These are phyloP conservation scores for Nakazawaea pomicola DNA, from an alignment of 805 yeast species.

Conservation along the genomic window DNA sequence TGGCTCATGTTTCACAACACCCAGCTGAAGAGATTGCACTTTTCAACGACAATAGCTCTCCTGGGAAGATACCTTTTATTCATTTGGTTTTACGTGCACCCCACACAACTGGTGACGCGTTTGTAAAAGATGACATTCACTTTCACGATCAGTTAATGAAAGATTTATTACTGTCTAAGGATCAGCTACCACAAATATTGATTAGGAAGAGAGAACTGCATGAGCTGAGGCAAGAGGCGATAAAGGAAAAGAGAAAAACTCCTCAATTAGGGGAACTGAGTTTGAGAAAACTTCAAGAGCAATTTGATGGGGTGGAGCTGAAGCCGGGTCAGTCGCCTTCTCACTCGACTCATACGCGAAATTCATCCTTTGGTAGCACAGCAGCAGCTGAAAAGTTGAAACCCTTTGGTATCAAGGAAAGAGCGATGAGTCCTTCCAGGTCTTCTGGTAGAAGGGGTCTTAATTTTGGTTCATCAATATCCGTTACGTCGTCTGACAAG, in stretches of 20 bases:
- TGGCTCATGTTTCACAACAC: background rate
- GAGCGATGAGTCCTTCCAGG: background rate
- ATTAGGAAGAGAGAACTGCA: background rate
- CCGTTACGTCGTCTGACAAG: background rate
- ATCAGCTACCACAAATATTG: background rate
- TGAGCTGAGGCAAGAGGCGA: background rate
- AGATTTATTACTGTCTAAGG: background rate
- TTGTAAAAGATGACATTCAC: background rate
- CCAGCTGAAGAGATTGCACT: background rate
- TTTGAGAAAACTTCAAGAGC: background rate
- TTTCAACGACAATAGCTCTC: background rate
- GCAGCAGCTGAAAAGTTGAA: background rate
- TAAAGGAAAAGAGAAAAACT: background rate
- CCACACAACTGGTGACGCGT: background rate
- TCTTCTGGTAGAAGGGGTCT: background rate
- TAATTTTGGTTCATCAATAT: background rate
- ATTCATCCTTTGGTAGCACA: background rate
- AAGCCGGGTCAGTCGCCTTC: background rate
- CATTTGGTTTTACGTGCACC: constrained; percentile 3
- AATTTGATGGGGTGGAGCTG: background rate
- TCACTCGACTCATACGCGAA: background rate
- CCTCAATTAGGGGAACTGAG: background rate
- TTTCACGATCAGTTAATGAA: background rate
- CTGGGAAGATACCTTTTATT: background rate
- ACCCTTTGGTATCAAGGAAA: constrained; percentile 2